Conservation (phyloP, 1,284 basidiomycete genomes). For the Microbotryomycetes sp. region DNA sequence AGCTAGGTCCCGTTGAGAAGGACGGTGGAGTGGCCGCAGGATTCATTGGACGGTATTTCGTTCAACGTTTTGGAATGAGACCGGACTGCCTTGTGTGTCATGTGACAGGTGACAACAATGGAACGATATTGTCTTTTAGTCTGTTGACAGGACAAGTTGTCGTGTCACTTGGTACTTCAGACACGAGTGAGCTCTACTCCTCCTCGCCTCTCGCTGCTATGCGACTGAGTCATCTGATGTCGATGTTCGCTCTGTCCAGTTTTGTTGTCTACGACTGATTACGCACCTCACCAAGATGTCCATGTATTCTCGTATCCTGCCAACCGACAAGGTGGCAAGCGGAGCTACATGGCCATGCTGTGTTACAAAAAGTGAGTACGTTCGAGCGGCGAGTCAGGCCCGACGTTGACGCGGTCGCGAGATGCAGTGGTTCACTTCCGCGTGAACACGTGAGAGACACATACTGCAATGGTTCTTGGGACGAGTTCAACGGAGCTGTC, state of each 20-base stretch:
- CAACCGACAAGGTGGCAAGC: constrained; percentile 21
- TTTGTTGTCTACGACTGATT: constrained; percentile 33
- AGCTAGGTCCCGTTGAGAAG: constrained; percentile 67
- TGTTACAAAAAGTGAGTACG: constrained; percentile 71
- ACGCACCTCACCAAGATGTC: constrained; percentile 46
- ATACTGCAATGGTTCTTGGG: constrained; percentile 61
- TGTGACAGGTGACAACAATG: constrained; percentile 87
- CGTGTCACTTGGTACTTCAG: constrained; percentile 84
- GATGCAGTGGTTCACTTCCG: constrained; percentile 32
- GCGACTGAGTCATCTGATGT: constrained; percentile 36
- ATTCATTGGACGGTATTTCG: constrained; percentile 63
- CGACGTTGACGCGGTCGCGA: neutral
- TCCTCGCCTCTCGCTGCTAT: too few relatives aligned
- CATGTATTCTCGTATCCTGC: constrained; percentile 50
- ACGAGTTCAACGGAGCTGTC: constrained; percentile 62
- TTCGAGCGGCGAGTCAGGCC: too few relatives aligned
- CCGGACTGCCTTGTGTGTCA: constrained; percentile 74
- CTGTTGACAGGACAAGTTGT: constrained; percentile 71
- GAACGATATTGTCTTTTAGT: constrained; percentile 67
- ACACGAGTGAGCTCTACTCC: constrained; percentile 54
- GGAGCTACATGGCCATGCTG: constrained; percentile 51
- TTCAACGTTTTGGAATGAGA: constrained; percentile 66
- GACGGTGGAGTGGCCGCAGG: constrained; percentile 64
- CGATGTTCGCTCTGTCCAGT: neutral
- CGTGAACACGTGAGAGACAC: constrained; percentile 71